Base-by-base conservation (phyloP, 495 filamentous ascomycete species). In the Friedmanniomyces endolithicus region DNA sequence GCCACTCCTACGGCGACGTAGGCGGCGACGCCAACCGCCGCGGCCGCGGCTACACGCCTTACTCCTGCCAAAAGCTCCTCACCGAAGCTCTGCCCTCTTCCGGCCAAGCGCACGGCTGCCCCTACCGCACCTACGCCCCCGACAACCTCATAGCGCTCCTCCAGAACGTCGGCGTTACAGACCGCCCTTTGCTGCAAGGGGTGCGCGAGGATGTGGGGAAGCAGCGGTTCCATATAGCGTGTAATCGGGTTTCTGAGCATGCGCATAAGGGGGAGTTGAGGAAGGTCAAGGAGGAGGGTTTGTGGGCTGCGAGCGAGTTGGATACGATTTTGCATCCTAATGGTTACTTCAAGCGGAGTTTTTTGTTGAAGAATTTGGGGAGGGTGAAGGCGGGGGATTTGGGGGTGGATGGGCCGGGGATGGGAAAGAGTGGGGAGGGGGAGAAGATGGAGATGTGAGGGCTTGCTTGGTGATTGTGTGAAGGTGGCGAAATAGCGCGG, bases 271-370 rank as follows among this genome's bases (percentile, higher is more conserved):
- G 70, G n/a, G 87, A 96, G 65, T 79, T 99, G 53, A 88, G 87
- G 70, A 82, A 80, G 64, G 90, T 88, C 51, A 92, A 87, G 70
- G 90, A 97, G 33, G 77, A 81, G 34, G 80, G 81, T 8, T 72
- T 80, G 31, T 89, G 87, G 87, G 78, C 78, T 27, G 75, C 82
- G n/a, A 75, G 78, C 6, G 85, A 94, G 64, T 74, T 94, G 33
- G 92, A 96, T 70, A 97, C 89, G 1, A 96, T 99, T 61, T 84
- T 94, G 19, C 94, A 99, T 68, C 94, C 94, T 11, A 99, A 99
- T 68, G 88, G 88, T 52, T 99, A 96, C 69, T 97, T 97, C 70
- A 90, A 92, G 75, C 78, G 90, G 57, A 90, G 87, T 64, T 97
- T 86, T 68, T 61, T 94, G 61, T 69, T 97, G 45, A 95, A 87